Conservation (phyloP, 2,329 filamentous ascomycete species). For the Talaromyces verruculosus region DNA sequence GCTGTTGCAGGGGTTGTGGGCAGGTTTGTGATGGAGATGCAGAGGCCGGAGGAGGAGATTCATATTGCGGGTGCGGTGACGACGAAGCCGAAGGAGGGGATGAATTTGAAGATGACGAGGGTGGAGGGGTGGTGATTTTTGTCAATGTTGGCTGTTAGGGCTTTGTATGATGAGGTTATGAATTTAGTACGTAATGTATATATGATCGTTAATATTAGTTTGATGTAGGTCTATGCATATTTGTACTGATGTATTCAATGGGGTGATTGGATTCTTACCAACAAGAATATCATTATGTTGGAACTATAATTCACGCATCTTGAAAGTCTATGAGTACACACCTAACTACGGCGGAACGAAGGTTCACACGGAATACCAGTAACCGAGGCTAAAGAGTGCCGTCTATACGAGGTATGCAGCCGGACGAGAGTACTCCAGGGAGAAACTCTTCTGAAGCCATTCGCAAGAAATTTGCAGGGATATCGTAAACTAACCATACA, state of each 20-base stretch:
- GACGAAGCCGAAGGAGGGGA: constrained; percentile 42
- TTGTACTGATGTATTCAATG: no score
- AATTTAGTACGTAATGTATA: neutral
- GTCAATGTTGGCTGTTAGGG: neutral
- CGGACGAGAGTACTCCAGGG: neutral
- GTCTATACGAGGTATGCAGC: neutral
- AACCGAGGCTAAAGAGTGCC: neutral
- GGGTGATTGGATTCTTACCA: neutral
- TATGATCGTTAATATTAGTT: neutral
- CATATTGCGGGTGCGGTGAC: constrained; percentile 40
- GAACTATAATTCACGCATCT: neutral
- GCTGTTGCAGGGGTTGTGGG: constrained; percentile 42
- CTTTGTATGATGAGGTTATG: neutral
- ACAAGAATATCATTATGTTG: neutral
- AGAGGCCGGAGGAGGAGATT: constrained; percentile 38
- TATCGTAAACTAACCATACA: neutral
- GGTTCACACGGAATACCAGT: neutral
- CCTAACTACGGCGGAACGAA: neutral
- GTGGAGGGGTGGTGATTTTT: constrained; percentile 34
- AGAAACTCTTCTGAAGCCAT: neutral
- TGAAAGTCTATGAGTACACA: no score
- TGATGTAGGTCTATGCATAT: no score
- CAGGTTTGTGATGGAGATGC: constrained; percentile 37
- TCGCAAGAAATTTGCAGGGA: neutral
- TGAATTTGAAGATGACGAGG: constrained; percentile 37